Evolutionary conservation across 805 yeast genomes (phyloP), one percentile per base, ranked within the genome.

Genomic region (Cyberlindnera misumaiensis): DNA sequence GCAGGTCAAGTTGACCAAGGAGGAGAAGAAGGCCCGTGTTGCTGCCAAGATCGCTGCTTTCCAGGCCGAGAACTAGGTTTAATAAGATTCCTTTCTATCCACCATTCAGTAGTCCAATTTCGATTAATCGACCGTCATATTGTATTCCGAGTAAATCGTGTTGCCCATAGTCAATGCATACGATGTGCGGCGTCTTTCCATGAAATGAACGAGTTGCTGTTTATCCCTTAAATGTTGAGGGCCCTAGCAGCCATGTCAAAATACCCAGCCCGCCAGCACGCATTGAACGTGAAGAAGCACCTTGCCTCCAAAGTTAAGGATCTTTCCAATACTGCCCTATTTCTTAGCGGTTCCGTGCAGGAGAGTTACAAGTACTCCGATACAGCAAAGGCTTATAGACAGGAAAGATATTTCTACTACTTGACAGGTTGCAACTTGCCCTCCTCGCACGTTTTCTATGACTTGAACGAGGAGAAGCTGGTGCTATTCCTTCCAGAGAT

Each of bases 41-140:
- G 87, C 80, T 65, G 85, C 82, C 69, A 90, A 87, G 87, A 88
- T 93, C 68, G 94, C 93, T 68, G 88, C 81, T 68, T 83, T 82
- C 83, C 73, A 83, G 68, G 64, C 60, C 48, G 55, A 48, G 44
- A 47, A 49, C 47, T 49, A 49, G 44, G 34, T 20, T 20, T 20
- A 8, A 8, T 20, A 20, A 20, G 5, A 20, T 20, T 6, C 8
- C 8, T 20, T 20, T 20, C 8, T 20, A 20, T 20, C 24, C 24
- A 8, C 24, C n/a, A n/a, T n/a, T n/a, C 24, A 20, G 24, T 20
- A 20, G 24, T 20, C 8, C n/a, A n/a, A n/a, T n/a, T n/a, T n/a
- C n/a, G n/a, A n/a, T n/a, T n/a, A n/a, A n/a, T n/a, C n/a, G n/a
- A n/a, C n/a, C n/a, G n/a, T n/a, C n/a, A n/a, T n/a, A n/a, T n/a